These are phyloP conservation scores for Meyerozyma athensensis DNA, from an alignment of 1,139 yeast genomes.

Conservation along the genomic window DNA sequence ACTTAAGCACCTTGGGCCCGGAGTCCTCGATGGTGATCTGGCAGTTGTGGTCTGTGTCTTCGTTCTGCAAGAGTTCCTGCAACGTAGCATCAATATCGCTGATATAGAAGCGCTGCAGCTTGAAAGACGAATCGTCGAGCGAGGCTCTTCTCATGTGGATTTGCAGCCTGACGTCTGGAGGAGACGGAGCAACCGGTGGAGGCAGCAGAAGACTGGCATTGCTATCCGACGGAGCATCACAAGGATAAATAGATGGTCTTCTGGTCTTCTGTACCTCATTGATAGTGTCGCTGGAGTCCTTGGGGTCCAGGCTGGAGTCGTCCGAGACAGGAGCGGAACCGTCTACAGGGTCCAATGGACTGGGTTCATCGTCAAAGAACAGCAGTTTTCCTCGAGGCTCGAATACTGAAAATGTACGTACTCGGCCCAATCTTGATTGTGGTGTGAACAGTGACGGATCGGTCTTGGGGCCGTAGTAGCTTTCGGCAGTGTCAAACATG, in stretches of 20 bases:
- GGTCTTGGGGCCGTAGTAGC: constrained; percentile 64
- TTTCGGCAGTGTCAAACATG: constrained; percentile 65
- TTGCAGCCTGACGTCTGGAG: not conserved
- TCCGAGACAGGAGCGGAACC: constrained; percentile 1
- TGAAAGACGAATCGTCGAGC: constrained; percentile 50
- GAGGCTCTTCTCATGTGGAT: constrained; percentile 50
- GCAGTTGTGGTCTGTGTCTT: constrained; percentile 81
- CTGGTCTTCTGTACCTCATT: not conserved
- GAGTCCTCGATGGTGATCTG: constrained; percentile 91
- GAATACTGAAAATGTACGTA: constrained; percentile 49
- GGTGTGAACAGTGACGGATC: constrained; percentile 45
- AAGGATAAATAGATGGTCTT: not conserved
- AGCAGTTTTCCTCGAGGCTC: constrained; percentile 19
- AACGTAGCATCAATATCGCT: constrained; percentile 73
- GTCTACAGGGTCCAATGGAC: not conserved
- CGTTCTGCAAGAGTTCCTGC: constrained; percentile 62
- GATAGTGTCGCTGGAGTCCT: not conserved
- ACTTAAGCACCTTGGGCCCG: constrained; percentile 83
- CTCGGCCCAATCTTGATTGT: constrained; percentile 36
- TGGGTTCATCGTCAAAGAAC: constrained; percentile 7
- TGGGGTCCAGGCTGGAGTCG: not conserved
- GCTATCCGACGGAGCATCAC: not conserved
- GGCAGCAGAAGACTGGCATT: constrained; percentile 3
- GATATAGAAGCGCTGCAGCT: constrained; percentile 60
- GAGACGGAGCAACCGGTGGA: not conserved